A percentile compares a stretch with the other conserved stretches of the same genome.
Evolutionary conservation across 139 green algal species (phyloP).

Genomic region (Chlorella sp.): DNA sequence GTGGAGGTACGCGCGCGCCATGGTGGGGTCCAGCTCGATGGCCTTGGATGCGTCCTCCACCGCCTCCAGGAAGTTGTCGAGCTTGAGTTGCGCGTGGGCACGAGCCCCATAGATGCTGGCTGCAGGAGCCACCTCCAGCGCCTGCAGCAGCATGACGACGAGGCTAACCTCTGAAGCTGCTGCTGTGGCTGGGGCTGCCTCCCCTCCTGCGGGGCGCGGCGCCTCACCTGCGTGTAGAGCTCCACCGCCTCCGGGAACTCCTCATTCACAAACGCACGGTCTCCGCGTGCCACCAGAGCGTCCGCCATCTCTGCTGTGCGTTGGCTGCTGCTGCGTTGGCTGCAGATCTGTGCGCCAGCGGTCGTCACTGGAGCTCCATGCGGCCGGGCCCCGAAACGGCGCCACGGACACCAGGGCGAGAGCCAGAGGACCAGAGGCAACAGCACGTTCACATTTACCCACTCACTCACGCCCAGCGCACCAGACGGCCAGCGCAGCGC

Average conservation of each 20-base stretch:
- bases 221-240: slow-evolving; percentile 39
- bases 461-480: no score
- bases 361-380: no score
- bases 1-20: slow-evolving; percentile 54
- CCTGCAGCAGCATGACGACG: not conserved
- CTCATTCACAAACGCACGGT: slow-evolving; percentile 47
- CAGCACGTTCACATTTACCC: no score
- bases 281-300: not conserved
- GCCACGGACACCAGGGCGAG: no score
- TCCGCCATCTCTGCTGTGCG: slow-evolving; percentile 2
- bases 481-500: no score
- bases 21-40: slow-evolving; percentile 48
- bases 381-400: no score
- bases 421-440: no score
- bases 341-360: no score
- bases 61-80: slow-evolving; percentile 65
- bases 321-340: not conserved
- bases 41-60: slow-evolving; percentile 63
- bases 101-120: slow-evolving; percentile 33
- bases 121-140: slow-evolving; percentile 7
- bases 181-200: not conserved
- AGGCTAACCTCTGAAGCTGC: not conserved
- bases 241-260: slow-evolving; percentile 38
- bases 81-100: slow-evolving; percentile 53
- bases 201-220: no score